Evolutionary conservation across 2,329 filamentous ascomycete genomes (phyloP).

Genomic region (Penicillium sp.): DNA sequence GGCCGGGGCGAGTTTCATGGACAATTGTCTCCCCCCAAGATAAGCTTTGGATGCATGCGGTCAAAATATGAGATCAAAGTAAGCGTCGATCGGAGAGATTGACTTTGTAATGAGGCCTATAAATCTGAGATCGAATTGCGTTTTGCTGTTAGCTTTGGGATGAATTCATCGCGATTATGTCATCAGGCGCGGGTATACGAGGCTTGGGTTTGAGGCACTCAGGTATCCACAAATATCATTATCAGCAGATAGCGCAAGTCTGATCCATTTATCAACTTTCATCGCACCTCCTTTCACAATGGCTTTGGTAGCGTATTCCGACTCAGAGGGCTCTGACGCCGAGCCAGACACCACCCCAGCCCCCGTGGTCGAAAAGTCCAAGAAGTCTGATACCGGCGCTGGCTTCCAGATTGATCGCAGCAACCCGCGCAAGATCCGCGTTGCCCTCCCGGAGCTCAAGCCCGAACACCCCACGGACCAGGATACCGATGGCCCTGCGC

Average conservation of each 20-base stretch:
- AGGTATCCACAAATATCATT: conserved; percentile 1
- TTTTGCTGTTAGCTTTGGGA: neutral
- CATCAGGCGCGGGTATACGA: neutral
- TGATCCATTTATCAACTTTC: neutral
- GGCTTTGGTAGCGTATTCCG: conserved; percentile 81
- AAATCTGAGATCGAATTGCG: neutral
- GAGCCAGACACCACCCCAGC: conserved; percentile 46
- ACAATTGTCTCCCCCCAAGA: neutral
- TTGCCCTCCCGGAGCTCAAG: conserved; percentile 67
- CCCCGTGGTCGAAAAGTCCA: conserved; percentile 6
- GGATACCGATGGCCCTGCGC: conserved; percentile 58
- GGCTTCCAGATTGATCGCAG: conserved; percentile 80
- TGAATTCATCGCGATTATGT: neutral
- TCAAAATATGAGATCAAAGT: neutral
- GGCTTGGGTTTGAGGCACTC: neutral
- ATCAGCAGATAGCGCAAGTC: neutral
- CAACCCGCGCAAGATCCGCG: conserved; percentile 79
- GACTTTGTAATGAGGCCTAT: neutral
- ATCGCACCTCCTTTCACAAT: conserved; percentile 48
- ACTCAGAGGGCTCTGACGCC: conserved; percentile 69
- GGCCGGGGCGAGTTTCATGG: neutral
- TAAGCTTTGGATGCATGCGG: conserved; percentile 3
- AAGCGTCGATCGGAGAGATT: neutral
- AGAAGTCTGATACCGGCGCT: conserved; percentile 50
- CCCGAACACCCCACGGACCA: conserved; percentile 34